Evolutionary conservation across 441 rosid species (phyloP).

Genomic region (Viola pubescens): DNA sequence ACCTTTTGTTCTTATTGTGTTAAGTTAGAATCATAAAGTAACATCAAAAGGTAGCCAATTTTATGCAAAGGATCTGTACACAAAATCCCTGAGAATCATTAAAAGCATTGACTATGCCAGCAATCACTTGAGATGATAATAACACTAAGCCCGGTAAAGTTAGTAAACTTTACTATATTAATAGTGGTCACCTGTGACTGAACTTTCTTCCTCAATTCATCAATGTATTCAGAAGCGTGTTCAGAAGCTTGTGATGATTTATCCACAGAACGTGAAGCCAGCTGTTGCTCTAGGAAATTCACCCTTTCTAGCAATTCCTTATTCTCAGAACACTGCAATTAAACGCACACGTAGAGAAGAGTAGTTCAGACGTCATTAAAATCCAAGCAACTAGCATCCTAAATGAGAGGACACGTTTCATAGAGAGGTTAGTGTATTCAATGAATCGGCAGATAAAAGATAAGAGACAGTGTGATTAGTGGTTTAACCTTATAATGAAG

Average conservation of each 20-base stretch:
- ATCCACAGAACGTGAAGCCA: constrained; percentile 40
- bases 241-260: constrained; percentile 37
- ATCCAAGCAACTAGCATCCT: constrained; percentile 1
- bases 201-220: constrained; percentile 65
- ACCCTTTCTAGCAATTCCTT: constrained; percentile 70
- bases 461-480: constrained; percentile 6
- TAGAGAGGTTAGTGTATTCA: too few relatives aligned
- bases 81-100: not conserved
- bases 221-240: constrained; percentile 35
- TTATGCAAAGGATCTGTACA: not conserved
- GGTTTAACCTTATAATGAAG: constrained; percentile 69
- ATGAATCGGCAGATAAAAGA: not conserved
- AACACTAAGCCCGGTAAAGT: constrained; percentile 2
- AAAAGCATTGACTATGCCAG: not conserved
- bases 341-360: constrained; percentile 12
- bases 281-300: constrained; percentile 50
- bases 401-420: not conserved
- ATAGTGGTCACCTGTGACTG: constrained; percentile 57
- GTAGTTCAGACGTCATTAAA: constrained; percentile 6
- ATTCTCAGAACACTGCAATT: constrained; percentile 68
- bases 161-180: constrained; percentile 4
- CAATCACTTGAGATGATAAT: not conserved
- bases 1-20: not conserved
- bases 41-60: too few relatives aligned
- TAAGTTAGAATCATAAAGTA: too few relatives aligned